Conservation (phyloP, 1,139 yeast species). For the Blastobotrys malaysiensis region DNA sequence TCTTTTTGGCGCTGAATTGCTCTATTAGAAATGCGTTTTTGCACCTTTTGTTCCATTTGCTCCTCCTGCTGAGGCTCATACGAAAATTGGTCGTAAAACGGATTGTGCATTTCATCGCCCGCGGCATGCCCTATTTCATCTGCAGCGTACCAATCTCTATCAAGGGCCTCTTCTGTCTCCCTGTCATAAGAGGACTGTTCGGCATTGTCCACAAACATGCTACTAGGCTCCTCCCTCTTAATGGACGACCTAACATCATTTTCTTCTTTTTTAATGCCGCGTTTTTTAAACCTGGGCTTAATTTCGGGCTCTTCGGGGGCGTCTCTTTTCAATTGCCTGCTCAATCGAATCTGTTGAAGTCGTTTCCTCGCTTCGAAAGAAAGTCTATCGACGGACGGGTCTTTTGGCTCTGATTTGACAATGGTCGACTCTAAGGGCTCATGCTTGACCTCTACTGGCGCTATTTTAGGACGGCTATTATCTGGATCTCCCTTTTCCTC, state of each 20-base stretch:
- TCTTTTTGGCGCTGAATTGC: slow-evolving; percentile 32
- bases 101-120: slow-evolving; percentile 36
- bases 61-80: slow-evolving; percentile 24
- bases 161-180: slow-evolving; percentile 23
- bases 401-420: background rate
- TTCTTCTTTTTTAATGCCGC: background rate
- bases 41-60: slow-evolving; percentile 27
- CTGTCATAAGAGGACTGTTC: slow-evolving; percentile 11
- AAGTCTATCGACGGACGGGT: background rate
- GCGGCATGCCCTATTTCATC: slow-evolving; percentile 34
- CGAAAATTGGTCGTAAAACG: slow-evolving; percentile 26
- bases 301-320: background rate
- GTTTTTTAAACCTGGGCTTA: background rate
- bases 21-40: slow-evolving; percentile 28
- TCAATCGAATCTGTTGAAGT: background rate
- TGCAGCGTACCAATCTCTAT: slow-evolving; percentile 37
- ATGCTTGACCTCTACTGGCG: background rate
- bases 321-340: background rate
- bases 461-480: background rate
- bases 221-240: slow-evolving; percentile 5
- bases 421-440: background rate
- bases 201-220: background rate
- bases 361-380: background rate
- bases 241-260: background rate
- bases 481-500: background rate